phyloP scores from a whole-genome alignment of 78 protist genomes.

The Mantamonas sphyraenae region DNA sequence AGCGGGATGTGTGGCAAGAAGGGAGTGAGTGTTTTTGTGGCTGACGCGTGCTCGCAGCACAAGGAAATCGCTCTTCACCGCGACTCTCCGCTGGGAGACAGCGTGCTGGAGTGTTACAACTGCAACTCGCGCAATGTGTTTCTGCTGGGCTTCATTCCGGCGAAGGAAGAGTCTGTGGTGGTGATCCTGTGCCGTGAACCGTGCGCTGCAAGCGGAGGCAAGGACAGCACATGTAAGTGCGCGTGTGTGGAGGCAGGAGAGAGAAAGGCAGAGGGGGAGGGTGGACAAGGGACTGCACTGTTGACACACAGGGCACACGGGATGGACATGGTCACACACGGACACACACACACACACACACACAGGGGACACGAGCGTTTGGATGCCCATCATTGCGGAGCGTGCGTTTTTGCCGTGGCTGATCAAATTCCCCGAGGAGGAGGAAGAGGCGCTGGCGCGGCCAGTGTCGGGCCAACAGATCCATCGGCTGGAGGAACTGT shows the following conservation, averaged over 20 bases:
- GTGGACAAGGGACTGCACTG: no score
- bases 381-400: slow-evolving; percentile 91
- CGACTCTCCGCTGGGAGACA: slow-evolving; percentile 65
- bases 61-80: slow-evolving; percentile 81
- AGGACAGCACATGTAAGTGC: no score
- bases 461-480: slow-evolving; percentile 65
- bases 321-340: no score
- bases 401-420: slow-evolving; percentile 80
- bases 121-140: slow-evolving; percentile 91
- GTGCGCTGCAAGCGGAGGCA: slow-evolving; percentile 28
- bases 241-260: no score
- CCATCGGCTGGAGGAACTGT: slow-evolving; percentile 83
- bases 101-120: slow-evolving; percentile 92
- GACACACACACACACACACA: no score
- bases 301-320: no score
- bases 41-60: no score
- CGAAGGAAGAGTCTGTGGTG: slow-evolving; percentile 88
- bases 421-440: slow-evolving; percentile 71
- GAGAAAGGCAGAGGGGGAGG: no score
- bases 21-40: no score
- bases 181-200: slow-evolving; percentile 85
- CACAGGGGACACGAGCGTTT: no score
- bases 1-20: no score
- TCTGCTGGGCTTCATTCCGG: slow-evolving; percentile 91
- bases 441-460: slow-evolving; percentile 64